Evolutionary conservation across 176 grass and related monocot genomes (phyloP), one percentile per base, ranked within the genome.

Genomic region (Echinochloa phyllopogon): DNA sequence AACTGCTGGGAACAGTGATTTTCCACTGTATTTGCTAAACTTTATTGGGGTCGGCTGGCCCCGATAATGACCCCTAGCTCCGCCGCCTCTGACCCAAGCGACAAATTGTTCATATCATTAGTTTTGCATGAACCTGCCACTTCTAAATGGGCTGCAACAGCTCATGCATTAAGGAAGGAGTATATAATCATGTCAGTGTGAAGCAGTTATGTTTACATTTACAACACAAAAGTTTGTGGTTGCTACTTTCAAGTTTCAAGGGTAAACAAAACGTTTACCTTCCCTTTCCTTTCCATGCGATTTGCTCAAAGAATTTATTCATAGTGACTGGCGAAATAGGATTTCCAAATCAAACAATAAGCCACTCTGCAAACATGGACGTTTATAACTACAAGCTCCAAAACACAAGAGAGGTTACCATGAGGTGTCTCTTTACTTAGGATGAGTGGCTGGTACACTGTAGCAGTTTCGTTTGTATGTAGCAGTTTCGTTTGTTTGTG

Each of bases 71-170:
- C 29, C 29, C 29, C 29, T 33, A 33, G 29, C 29, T 33, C 29
- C 29, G 29, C 29, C 29, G 29, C 29, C 29, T 33, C 29, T 33
- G 29, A 33, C 29, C 29, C n/a, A 45, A 45, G 72, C 38, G 69
- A 77, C 27, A 63, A 62, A 40, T 75, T 65, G 57, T 58, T 41
- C 48, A 38, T 63, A 33, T 33, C 50, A 74, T 25, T 21, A 74
- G 42, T 72, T 74, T 40, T 2, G 70, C 70, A 64, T 63, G 57
- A 43, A 63, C 81, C 3, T 64, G 8, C 47, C 64, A 62, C 3
- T 81, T 53, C 21, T 81, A 56, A 80, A 67, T 38, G 44, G 5
- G 18, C 21, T 69, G 43, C 11, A 51, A 20, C 57, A 65, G 3
- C 48, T 49, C 8, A 11, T 51, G 4, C 27, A 55, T 55, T 11